Percentiles rank a stretch among this genome's conserved stretches.
These are phyloP conservation scores for Kwoniella pini DNA, from an alignment of 768 basidiomycete genomes.

Conservation along the genomic window DNA sequence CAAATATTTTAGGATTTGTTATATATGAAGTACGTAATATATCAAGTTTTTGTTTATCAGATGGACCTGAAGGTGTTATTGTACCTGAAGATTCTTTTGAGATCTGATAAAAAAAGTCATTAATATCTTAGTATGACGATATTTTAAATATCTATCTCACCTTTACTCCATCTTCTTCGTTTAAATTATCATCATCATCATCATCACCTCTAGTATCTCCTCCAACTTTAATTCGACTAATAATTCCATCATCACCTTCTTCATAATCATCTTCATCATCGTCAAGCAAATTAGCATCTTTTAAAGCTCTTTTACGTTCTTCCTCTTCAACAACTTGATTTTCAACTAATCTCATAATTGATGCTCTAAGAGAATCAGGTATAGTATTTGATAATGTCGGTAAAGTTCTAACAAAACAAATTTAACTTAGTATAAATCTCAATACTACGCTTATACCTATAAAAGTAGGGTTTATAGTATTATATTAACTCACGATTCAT, in stretches of 20 bases:
- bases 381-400: slow-evolving; percentile 42
- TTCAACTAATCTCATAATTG: slow-evolving; percentile 76
- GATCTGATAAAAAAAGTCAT: slow-evolving; percentile 9
- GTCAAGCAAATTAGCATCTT: slow-evolving; percentile 39
- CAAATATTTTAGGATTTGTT: slow-evolving; percentile 71
- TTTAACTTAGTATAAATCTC: not conserved
- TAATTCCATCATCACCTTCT: slow-evolving; percentile 20
- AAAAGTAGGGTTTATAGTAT: no score
- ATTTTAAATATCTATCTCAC: slow-evolving; percentile 14
- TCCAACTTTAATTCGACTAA: slow-evolving; percentile 16
- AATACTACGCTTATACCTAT: no score
- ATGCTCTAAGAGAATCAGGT: slow-evolving; percentile 75
- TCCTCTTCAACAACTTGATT: slow-evolving; percentile 67
- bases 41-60: slow-evolving; percentile 17
- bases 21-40: slow-evolving; percentile 62
- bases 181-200: slow-evolving; percentile 33
- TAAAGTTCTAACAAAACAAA: slow-evolving; percentile 5
- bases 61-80: slow-evolving; percentile 8
- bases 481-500: slow-evolving; percentile 58
- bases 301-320: slow-evolving; percentile 49
- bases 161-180: slow-evolving; percentile 30
- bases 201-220: slow-evolving; percentile 56
- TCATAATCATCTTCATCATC: slow-evolving; percentile 28
- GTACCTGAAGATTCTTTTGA: slow-evolving; percentile 7
- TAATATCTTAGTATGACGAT: no score